phyloP scores from a whole-genome alignment of 1,284 basidiomycete genomes.

The Ustilago xerochloae region DNA sequence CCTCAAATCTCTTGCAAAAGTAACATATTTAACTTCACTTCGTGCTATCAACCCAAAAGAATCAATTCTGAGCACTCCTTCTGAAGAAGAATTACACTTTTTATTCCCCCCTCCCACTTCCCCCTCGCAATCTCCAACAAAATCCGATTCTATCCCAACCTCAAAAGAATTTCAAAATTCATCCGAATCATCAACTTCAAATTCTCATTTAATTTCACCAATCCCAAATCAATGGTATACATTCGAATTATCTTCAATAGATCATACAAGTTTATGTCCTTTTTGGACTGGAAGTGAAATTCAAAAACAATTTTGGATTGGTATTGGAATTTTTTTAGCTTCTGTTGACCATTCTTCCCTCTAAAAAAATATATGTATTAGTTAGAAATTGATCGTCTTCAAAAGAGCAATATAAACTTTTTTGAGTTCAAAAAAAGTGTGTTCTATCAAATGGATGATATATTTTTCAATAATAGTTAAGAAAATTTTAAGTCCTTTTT shows the following conservation, averaged over 20 bases:
- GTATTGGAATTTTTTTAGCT: conserved; percentile 41
- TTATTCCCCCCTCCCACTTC: conserved; percentile 17
- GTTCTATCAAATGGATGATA: too few species aligned
- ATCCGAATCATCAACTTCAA: too few species aligned
- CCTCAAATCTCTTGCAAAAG: conserved; percentile 5
- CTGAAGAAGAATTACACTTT: conserved; percentile 25
- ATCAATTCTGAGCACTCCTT: conserved; percentile 26
- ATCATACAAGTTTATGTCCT: conserved; percentile 46
- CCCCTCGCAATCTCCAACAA: neutral
- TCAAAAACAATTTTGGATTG: conserved; percentile 50
- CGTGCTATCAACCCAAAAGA: conserved; percentile 16
- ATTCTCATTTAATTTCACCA: too few species aligned
- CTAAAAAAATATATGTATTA: too few species aligned
- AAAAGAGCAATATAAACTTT: too few species aligned
- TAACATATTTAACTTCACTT: conserved; percentile 28
- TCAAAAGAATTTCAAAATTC: too few species aligned
- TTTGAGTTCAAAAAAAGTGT: too few species aligned
- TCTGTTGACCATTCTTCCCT: conserved; percentile 43
- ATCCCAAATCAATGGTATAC: conserved; percentile 49
- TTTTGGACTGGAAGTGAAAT: conserved; percentile 51
- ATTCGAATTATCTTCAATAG: conserved; percentile 22
- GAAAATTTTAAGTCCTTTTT: too few species aligned
- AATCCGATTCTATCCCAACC: too few species aligned
- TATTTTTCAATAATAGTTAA: too few species aligned
- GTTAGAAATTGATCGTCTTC: too few species aligned